phyloP scores from a whole-genome alignment of 1,284 basidiomycete species.

The Ceratobasidium papillatum region DNA sequence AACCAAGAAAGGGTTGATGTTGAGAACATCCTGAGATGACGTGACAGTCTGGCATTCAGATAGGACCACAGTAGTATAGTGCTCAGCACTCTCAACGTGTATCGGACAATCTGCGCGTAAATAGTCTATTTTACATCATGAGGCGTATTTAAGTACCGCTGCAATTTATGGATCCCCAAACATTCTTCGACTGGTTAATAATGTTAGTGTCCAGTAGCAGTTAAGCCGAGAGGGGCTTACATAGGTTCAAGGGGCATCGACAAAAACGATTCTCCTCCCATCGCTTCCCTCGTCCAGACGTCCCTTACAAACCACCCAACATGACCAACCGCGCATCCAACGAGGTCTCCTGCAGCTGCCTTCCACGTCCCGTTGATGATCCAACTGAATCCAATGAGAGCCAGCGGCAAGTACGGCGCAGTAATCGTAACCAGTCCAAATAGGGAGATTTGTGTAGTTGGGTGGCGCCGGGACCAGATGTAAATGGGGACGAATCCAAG shows the following conservation, averaged over 20 bases:
- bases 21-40: not conserved
- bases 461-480: slow-evolving; percentile 94
- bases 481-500: slow-evolving; percentile 96
- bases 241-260: slow-evolving; percentile 79
- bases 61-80: not conserved
- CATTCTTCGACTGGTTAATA: slow-evolving; percentile 34
- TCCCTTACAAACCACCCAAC: slow-evolving; percentile 93
- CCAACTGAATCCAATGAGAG: slow-evolving; percentile 92
- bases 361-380: slow-evolving; percentile 86
- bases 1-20: not conserved
- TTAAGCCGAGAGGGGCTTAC: slow-evolving; percentile 63
- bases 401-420: slow-evolving; percentile 93
- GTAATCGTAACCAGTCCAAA: slow-evolving; percentile 95
- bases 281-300: slow-evolving; percentile 93
- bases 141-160: not conserved
- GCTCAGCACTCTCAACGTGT: not conserved
- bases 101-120: not conserved
- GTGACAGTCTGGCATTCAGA: not conserved
- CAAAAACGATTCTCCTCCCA: slow-evolving; percentile 75
- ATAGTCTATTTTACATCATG: not conserved
- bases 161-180: slow-evolving; percentile 40
- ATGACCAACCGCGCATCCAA: slow-evolving; percentile 91
- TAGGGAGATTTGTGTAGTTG: slow-evolving; percentile 91
- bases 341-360: slow-evolving; percentile 84
- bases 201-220: not conserved